These are phyloP conservation scores for Pseudofabraea citricarpa DNA, from an alignment of 2,329 filamentous ascomycete species.

Conservation along the genomic window DNA sequence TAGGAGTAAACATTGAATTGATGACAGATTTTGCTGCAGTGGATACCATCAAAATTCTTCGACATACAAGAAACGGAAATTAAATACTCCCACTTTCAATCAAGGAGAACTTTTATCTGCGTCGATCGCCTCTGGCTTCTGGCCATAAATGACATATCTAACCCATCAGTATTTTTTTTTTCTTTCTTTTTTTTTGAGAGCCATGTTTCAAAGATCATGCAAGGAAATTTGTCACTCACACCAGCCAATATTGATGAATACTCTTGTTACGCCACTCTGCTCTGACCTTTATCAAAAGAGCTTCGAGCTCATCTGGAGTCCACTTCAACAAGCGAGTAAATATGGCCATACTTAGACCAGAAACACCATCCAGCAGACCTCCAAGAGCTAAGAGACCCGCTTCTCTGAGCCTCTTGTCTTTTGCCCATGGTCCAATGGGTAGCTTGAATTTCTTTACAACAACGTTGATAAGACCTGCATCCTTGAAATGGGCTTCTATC, in stretches of 20 bases:
- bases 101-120: background rate
- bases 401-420: slow-evolving; percentile 38
- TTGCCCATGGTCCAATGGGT: slow-evolving; percentile 43
- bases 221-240: slow-evolving; percentile 8
- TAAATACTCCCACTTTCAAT: background rate
- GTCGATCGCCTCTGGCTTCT: background rate
- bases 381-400: slow-evolving; percentile 27
- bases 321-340: slow-evolving; percentile 13
- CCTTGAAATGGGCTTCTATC: slow-evolving; percentile 21
- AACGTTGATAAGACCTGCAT: slow-evolving; percentile 38
- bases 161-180: background rate
- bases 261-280: slow-evolving; percentile 9
- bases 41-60: no score
- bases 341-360: slow-evolving; percentile 12
- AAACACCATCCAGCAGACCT: slow-evolving; percentile 10
- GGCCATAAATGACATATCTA: background rate
- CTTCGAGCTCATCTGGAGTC: slow-evolving; percentile 10
- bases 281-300: slow-evolving; percentile 9
- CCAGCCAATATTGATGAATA: slow-evolving; percentile 13
- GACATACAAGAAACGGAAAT: no score
- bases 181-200: background rate
- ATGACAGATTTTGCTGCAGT: no score
- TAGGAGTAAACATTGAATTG: no score
- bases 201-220: background rate
- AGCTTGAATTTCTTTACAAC: slow-evolving; percentile 35